These are phyloP conservation scores for Gamsiella multidivaricata DNA, from an alignment of 192 early-diverging fungal genomes.

Conservation along the genomic window DNA sequence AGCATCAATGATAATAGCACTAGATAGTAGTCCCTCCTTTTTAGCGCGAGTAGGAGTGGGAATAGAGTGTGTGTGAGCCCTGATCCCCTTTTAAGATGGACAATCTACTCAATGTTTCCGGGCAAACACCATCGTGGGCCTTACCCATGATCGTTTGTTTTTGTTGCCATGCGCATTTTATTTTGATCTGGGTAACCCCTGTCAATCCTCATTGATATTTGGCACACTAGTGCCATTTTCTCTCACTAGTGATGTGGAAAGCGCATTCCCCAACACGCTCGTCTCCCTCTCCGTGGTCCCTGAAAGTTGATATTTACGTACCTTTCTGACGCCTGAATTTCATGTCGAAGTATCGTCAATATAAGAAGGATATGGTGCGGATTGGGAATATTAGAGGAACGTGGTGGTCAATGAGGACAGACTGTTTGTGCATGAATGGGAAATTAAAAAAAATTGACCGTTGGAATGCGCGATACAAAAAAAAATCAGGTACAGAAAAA, in stretches of 20 bases:
- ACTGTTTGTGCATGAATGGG: not conserved
- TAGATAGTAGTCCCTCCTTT: not conserved
- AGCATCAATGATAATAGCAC: no score
- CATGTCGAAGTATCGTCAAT: slow-evolving; percentile 5
- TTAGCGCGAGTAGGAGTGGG: slow-evolving; percentile 6
- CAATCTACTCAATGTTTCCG: not conserved
- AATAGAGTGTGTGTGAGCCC: not conserved
- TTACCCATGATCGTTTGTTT: not conserved
- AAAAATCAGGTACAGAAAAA: no score
- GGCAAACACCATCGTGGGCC: not conserved
- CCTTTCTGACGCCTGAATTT: slow-evolving; percentile 46
- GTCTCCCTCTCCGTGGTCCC: not conserved
- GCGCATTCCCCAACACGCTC: not conserved
- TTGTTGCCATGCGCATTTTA: not conserved
- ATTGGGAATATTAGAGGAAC: not conserved
- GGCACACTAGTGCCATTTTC: not conserved
- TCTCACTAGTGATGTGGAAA: not conserved
- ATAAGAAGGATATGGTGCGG: not conserved
- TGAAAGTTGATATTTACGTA: not conserved
- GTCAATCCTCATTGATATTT: not conserved
- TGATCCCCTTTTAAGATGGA: not conserved
- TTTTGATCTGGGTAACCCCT: slow-evolving; percentile 10
- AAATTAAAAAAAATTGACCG: not conserved
- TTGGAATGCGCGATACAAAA: no score
- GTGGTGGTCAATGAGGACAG: not conserved